Percentiles rank a stretch among this genome's conserved stretches.
These are phyloP conservation scores for Candida ovalis DNA, from an alignment of 805 yeast species.

Conservation along the genomic window DNA sequence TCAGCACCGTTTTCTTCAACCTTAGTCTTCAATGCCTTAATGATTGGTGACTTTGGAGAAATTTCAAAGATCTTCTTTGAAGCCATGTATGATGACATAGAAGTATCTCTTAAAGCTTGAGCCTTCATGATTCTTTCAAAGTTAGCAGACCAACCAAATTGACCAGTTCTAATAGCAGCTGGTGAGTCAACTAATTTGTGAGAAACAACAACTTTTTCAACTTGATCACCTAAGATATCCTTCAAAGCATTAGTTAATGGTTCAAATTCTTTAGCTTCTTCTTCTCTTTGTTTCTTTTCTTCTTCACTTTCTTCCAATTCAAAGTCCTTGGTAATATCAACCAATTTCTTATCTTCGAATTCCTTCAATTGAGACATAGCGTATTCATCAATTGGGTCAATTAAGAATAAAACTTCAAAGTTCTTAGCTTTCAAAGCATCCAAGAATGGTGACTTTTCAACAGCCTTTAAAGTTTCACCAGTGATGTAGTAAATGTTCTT, in stretches of 20 bases:
- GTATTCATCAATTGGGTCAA: conserved; percentile 99
- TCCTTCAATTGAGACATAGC: conserved; percentile 99
- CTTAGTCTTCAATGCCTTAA: conserved; percentile 92
- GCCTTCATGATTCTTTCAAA: conserved; percentile 99
- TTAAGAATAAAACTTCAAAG: conserved; percentile 96
- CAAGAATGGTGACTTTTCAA: conserved; percentile 98
- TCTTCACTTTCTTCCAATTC: conserved; percentile 98
- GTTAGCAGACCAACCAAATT: conserved; percentile 99
- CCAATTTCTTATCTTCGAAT: conserved; percentile 98
- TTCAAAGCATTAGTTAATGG: conserved; percentile 92
- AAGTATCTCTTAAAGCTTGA: conserved; percentile 97
- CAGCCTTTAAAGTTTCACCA: conserved; percentile 97
- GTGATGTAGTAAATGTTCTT: conserved; percentile 99
- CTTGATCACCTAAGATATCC: conserved; percentile 97
- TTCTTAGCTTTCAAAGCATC: conserved; percentile 98
- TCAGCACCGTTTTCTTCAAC: conserved; percentile 96
- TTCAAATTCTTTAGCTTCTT: conserved; percentile 88
- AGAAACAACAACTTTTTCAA: conserved; percentile 98
- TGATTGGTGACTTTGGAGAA: conserved; percentile 94
- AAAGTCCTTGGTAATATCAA: conserved; percentile 98
- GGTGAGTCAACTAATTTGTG: conserved; percentile 97
- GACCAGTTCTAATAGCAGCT: conserved; percentile 99
- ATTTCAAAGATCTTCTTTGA: conserved; percentile 99
- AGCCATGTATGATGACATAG: conserved; percentile 99
- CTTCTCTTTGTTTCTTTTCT: conserved; percentile 93